Conservation (phyloP, 1,284 basidiomycete species). For the Bjerkandera adusta region DNA sequence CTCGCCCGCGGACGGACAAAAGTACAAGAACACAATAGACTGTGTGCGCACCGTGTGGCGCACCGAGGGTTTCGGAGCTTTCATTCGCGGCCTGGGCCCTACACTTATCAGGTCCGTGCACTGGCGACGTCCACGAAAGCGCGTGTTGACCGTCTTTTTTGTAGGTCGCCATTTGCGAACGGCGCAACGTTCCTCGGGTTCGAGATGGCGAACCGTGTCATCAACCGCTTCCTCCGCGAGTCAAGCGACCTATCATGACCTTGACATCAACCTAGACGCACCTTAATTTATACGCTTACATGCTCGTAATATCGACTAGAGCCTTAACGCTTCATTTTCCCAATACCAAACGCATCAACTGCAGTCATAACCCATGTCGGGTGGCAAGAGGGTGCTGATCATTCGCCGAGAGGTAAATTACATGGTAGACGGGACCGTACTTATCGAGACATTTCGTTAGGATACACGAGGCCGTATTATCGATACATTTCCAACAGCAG, state of each 20-base stretch:
- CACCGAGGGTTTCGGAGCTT: slow-evolving; percentile 81
- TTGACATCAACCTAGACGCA: no score
- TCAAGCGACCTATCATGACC: slow-evolving; percentile 2
- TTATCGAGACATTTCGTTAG: no score
- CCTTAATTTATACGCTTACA: no score
- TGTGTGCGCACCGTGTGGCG: slow-evolving; percentile 82
- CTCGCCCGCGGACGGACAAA: slow-evolving; percentile 66
- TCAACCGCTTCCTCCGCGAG: slow-evolving; percentile 37
- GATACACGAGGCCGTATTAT: no score
- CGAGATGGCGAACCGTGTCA: slow-evolving; percentile 76
- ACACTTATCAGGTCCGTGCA: slow-evolving; percentile 81
- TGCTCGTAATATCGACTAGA: no score
- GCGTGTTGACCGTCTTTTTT: slow-evolving; percentile 6
- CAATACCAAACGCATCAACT: no score
- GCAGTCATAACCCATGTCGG: no score
- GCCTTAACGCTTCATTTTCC: no score
- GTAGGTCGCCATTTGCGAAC: slow-evolving; percentile 85
- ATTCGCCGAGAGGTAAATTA: no score
- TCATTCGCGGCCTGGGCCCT: slow-evolving; percentile 86
- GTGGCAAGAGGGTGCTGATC: no score
- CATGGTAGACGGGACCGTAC: no score
- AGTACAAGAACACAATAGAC: slow-evolving; percentile 81
- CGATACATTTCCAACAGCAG: no score
- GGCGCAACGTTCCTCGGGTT: slow-evolving; percentile 93
- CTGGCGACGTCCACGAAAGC: slow-evolving; percentile 17